Evolutionary conservation across 768 basidiomycete genomes (phyloP).

Genomic region (Serpula lacrymans): DNA sequence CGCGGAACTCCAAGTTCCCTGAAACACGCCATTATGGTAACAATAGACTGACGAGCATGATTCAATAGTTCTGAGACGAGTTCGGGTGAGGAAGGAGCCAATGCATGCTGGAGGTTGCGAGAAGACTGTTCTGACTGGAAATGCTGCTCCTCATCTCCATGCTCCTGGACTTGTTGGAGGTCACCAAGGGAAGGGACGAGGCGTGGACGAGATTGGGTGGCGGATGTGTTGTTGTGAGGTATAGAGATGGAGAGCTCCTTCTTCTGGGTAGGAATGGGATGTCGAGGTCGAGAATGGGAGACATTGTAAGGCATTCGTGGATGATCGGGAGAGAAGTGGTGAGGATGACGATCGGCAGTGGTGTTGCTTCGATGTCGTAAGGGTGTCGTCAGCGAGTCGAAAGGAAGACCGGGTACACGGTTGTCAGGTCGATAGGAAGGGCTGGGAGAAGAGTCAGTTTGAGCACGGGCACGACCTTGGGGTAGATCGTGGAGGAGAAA

Average conservation of each 20-base stretch:
- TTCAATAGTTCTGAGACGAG: conserved; percentile 58
- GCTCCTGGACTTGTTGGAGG: too few relatives aligned
- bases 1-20: conserved; percentile 45
- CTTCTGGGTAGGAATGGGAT: too few relatives aligned
- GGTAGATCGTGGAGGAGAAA: not conserved
- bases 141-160: too few relatives aligned
- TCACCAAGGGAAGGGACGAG: too few relatives aligned
- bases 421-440: conserved; percentile 7
- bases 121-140: too few relatives aligned
- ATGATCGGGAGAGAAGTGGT: not conserved
- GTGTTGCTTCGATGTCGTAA: conserved; percentile 20
- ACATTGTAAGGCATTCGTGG: too few relatives aligned
- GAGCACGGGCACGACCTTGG: conserved; percentile 19
- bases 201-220: too few relatives aligned
- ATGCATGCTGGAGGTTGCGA: conserved; percentile 44
- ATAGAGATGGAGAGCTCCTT: too few relatives aligned
- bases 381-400: conserved; percentile 7
- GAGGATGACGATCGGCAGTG: conserved; percentile 5
- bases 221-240: too few relatives aligned
- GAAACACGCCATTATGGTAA: conserved; percentile 57
- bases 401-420: conserved; percentile 8
- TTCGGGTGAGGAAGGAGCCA: conserved; percentile 54
- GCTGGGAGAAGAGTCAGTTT: conserved; percentile 15
- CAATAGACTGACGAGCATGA: conserved; percentile 52
- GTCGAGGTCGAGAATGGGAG: too few relatives aligned